Evolutionary conservation across 345 rosid genomes (phyloP).

Genomic region (Raphanus sativus): DNA sequence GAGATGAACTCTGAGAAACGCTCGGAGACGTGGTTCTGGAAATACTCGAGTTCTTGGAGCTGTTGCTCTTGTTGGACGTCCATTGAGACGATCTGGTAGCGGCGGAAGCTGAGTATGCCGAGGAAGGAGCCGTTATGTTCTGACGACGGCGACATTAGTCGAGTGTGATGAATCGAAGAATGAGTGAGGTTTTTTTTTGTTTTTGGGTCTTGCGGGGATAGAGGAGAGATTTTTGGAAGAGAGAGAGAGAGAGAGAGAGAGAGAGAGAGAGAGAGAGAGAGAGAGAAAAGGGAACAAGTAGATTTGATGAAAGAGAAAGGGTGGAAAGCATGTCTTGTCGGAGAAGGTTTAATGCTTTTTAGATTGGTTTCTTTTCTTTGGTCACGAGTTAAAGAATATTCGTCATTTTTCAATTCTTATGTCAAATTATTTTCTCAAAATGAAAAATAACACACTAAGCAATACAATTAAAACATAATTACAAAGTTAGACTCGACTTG

Average conservation of each 20-base stretch:
- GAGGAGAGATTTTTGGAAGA: conserved; percentile 25
- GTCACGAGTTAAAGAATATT: background rate
- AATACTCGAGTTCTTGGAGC: conserved; percentile 72
- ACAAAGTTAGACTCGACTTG: too few relatives aligned
- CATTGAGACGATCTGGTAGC: conserved; percentile 80
- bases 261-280: conserved; percentile 4
- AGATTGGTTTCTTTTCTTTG: background rate
- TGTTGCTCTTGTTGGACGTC: conserved; percentile 78
- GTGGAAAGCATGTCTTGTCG: conserved; percentile 36
- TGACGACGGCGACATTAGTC: conserved; percentile 54
- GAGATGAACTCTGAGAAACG: conserved; percentile 61
- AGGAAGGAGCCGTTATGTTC: conserved; percentile 74
- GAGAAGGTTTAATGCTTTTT: background rate
- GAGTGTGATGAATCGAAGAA: background rate
- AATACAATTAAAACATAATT: too few relatives aligned
- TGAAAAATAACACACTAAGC: too few relatives aligned
- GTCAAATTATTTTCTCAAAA: background rate
- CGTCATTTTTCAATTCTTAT: background rate
- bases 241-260: conserved; percentile 6
- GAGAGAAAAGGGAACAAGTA: conserved; percentile 5
- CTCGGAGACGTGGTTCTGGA: conserved; percentile 69
- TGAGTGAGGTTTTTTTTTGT: background rate
- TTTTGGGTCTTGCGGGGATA: conserved; percentile 9
- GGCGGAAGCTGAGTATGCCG: conserved; percentile 79
- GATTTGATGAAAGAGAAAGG: conserved; percentile 12